Evolutionary conservation across 2,329 filamentous ascomycete genomes (phyloP), one percentile per base, ranked within the genome.

Genomic region (Aspergillus candidus): DNA sequence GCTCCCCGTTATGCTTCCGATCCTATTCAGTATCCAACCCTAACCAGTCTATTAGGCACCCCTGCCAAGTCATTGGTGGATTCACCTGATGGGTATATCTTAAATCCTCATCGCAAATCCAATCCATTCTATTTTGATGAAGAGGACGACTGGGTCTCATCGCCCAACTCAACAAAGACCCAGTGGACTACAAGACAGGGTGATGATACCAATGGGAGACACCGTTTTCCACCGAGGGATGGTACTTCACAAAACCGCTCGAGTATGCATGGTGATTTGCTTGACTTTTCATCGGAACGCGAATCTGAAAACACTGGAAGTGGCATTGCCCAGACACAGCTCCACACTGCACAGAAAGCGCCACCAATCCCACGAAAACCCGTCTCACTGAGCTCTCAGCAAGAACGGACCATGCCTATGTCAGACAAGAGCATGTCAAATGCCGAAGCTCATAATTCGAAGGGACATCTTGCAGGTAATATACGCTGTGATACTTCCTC

Each of bases 121-220:
- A 97, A 97, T 57, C 93, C 93, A 0, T 97, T 94, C 63, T 77
- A 76, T 1, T 72, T 77, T 1, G 82, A 78, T 2, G 76, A 83
- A 29, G 87, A 94, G 63, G 79, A 84, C 8, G 90, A 96, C 58
- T 97, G 93, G 93, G 80, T 94, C 17, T 42, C 59, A 30, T 46
- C 56, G n/a, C 43, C 54, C 17, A 36, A 18, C 7, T 40, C 44
- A 29, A 43, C 31, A 17, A 46, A 30, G 32, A 46, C 52, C 41
- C 43, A 44, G 17, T 52, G 47, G 30, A 49, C 44, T 34, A n/a
- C 41, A 38, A 41, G 37, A 27, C 33, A 27, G 22, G 17, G 10
- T 13, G 35, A 47, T 30, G 40, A 38, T 11, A 41, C 33, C 18
- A 29, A 44, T 38, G 42, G 46, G 35, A 59, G 57, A 18, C 59